phyloP scores from a whole-genome alignment of 495 filamentous ascomycete species.

The Penicillium odoratum region DNA sequence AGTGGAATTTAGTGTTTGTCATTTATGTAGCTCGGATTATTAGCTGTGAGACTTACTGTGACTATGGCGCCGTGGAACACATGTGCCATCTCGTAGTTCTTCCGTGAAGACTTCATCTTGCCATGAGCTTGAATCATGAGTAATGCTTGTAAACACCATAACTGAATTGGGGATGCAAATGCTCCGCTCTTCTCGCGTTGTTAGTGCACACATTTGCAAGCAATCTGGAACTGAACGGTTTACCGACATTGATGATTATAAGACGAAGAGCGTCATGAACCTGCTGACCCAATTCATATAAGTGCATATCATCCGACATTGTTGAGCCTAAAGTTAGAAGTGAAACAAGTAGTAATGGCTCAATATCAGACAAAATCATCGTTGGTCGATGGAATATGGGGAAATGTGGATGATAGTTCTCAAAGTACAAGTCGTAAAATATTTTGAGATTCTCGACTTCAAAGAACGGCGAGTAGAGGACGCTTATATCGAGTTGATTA shows the following conservation, averaged over 20 bases:
- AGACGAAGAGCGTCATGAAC: background rate
- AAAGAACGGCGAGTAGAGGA: slow-evolving; percentile 4
- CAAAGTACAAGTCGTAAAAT: slow-evolving; percentile 17
- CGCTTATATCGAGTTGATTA: background rate
- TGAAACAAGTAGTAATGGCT: background rate
- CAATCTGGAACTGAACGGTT: background rate
- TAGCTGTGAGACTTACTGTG: slow-evolving; percentile 4
- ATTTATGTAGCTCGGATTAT: background rate
- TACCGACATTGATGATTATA: background rate
- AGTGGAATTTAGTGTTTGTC: background rate
- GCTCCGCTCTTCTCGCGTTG: background rate
- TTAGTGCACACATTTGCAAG: too few relatives aligned
- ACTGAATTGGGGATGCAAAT: slow-evolving; percentile 12
- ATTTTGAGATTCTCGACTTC: slow-evolving; percentile 1
- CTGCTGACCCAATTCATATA: background rate
- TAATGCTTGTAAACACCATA: slow-evolving; percentile 21
- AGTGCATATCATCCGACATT: background rate
- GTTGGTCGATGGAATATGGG: slow-evolving; percentile 19
- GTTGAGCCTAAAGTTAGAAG: background rate
- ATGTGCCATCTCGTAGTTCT: slow-evolving; percentile 20
- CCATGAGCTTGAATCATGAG: slow-evolving; percentile 18
- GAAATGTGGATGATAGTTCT: slow-evolving; percentile 24
- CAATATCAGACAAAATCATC: background rate
- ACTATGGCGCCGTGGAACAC: slow-evolving; percentile 23
- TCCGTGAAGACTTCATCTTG: slow-evolving; percentile 21